Conservation (phyloP, 345 rosid species). For the Alliaria petiolata region DNA sequence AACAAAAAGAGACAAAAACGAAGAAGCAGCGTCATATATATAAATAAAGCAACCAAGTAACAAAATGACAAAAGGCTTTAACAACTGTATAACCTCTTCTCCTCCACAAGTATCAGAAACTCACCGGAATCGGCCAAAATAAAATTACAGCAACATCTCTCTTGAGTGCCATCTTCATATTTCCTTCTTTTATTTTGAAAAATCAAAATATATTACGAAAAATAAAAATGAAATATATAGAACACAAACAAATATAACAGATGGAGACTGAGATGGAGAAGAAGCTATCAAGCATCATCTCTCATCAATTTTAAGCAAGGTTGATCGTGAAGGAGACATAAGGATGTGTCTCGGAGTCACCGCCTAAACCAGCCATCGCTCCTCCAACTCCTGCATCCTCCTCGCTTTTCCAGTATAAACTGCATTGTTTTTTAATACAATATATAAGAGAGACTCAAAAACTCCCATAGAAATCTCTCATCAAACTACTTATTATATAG, state of each 20-base stretch:
- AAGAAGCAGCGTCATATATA: not conserved
- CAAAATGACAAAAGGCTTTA: conserved; percentile 24
- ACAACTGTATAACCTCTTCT: conserved; percentile 23
- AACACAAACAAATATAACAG: conserved; percentile 34
- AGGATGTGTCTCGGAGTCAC: conserved; percentile 72
- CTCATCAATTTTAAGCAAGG: conserved; percentile 49
- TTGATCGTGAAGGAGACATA: conserved; percentile 96
- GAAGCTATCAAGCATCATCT: conserved; percentile 25
- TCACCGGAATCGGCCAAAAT: conserved; percentile 26
- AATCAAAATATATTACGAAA: conserved; percentile 27
- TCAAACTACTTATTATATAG: not conserved
- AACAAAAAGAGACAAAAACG: no score
- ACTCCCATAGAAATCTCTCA: not conserved
- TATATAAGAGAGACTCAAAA: not conserved
- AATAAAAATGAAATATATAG: conserved; percentile 6
- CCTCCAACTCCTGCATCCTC: conserved; percentile 76
- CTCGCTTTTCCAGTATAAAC: conserved; percentile 87
- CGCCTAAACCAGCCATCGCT: conserved; percentile 75
- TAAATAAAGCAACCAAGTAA: not conserved
- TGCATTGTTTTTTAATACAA: conserved; percentile 37
- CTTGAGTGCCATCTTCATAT: conserved; percentile 15
- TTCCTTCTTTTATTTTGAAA: conserved; percentile 24
- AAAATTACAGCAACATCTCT: conserved; percentile 33
- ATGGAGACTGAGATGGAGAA: conserved; percentile 1
- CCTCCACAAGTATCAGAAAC: conserved; percentile 20